Percentiles rank a stretch among this genome's conserved stretches.
These are phyloP conservation scores for Serendipita vermifera DNA, from an alignment of 768 basidiomycete species.

Conservation along the genomic window DNA sequence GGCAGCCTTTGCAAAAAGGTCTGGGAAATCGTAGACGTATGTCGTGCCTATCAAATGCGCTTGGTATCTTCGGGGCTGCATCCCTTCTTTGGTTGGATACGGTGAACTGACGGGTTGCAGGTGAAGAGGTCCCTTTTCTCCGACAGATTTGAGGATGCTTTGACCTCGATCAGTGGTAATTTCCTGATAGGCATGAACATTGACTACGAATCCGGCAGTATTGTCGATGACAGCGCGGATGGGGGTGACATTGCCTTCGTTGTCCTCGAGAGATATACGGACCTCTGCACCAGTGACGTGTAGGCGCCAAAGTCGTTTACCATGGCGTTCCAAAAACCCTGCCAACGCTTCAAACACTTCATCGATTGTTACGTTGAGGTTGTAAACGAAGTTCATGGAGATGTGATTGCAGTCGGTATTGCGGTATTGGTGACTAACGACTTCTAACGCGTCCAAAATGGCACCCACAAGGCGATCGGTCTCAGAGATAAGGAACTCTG, in stretches of 20 bases:
- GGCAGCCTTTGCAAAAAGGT: constrained; percentile 93
- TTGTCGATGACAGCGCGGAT: constrained; percentile 98
- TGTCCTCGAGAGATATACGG: constrained; percentile 86
- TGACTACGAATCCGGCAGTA: constrained; percentile 96
- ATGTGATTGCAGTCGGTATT: constrained; percentile 97
- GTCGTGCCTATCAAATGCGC: constrained; percentile 97
- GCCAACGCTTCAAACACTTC: constrained; percentile 93
- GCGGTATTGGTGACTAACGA: constrained; percentile 78
- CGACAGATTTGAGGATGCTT: constrained; percentile 93
- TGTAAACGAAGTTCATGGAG: constrained; percentile 98
- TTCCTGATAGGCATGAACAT: constrained; percentile 96
- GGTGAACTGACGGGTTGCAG: constrained; percentile 86
- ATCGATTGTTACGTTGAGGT: constrained; percentile 86
- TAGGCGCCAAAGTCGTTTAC: constrained; percentile 94
- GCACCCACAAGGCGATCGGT: constrained; percentile 91
- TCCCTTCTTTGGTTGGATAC: constrained; percentile 93
- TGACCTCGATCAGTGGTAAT: constrained; percentile 92
- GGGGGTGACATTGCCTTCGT: constrained; percentile 86
- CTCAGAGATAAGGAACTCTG: constrained; percentile 98
- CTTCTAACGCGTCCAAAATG: constrained; percentile 88
- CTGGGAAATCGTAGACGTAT: constrained; percentile 99
- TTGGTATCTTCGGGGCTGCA: constrained; percentile 98
- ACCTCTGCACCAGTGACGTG: constrained; percentile 98
- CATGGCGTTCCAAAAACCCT: constrained; percentile 98
- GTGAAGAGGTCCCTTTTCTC: constrained; percentile 93